Evolutionary conservation across 805 yeast genomes (phyloP), one percentile per base, ranked within the genome.

Genomic region (Komagataella pseudopastoris): DNA sequence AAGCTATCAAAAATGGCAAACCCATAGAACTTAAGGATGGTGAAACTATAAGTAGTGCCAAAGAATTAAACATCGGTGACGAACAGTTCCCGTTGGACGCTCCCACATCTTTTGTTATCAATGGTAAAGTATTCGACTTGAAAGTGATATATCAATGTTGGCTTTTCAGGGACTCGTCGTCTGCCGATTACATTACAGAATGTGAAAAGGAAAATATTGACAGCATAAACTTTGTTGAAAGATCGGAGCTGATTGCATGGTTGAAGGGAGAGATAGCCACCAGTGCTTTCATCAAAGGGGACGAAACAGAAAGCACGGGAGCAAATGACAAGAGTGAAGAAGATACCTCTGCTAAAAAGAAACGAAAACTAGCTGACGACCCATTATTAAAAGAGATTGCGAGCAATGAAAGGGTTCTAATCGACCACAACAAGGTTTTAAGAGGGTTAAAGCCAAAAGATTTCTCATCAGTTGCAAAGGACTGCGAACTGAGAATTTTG

Each of bases 201-300:
- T 87, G 96, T 56, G 83, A 80, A 59, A 75, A 74, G 49, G 69
- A 75, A 45, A 74, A 77, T 2, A 74, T 91, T 39, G 72, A 80
- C 2, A 87, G 87, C 55, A 77, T 91, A 62, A 81, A 87, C 52
- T 90, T 91, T 61, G 67, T 87, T 62, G 95, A 88, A 59, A 81
- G 95, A 66, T 82, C 88, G 6, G 96, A 91, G 62, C 74, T 91
- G 54, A 74, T 84, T 51, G 77, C 87, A 30, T 90, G 93, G 89
- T 73, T 91, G 50, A 76, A 75, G 54, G 96, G 96, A 3, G 72
- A 78, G 18, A 71, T 81, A 3, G 79, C 74, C 44, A 71, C 75
- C 22, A 80, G 87, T 55, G 76, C 79, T 51, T 82, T 75, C 61
- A 66, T 83, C 39, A 65, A 63, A 47, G 18, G 51, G 49, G n/a